A percentile compares a stretch with the other conserved stretches of the same genome.
Evolutionary conservation across 2,329 filamentous ascomycete genomes (phyloP).

Genomic region (Fusarium sp.): DNA sequence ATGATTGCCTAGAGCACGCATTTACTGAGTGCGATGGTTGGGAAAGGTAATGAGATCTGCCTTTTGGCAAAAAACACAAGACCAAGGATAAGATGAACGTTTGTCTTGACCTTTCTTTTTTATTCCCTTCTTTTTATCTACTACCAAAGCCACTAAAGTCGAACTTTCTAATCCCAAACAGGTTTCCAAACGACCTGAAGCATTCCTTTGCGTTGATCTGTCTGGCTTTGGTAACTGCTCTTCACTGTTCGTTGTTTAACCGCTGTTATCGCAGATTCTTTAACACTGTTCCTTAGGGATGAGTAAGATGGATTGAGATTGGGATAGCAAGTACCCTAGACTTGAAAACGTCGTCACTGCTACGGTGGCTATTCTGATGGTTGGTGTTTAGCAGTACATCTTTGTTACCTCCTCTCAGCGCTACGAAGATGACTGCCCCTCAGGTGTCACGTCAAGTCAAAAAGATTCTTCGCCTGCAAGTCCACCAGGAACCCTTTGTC

Average conservation of each 20-base stretch:
- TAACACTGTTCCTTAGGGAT: neutral
- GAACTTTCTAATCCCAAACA: no score
- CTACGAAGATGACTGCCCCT: neutral
- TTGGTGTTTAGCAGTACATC: neutral
- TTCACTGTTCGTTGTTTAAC: neutral
- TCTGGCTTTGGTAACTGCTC: neutral
- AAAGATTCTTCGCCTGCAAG: neutral
- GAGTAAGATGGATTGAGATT: neutral
- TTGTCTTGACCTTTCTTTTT: neutral
- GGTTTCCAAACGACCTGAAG: neutral
- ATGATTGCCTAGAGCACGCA: neutral
- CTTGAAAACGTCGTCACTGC: neutral
- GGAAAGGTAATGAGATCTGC: neutral
- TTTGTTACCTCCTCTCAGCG: neutral
- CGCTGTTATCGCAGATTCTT: no score
- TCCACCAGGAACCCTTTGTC: neutral
- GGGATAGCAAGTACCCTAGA: neutral
- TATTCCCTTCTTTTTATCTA: neutral
- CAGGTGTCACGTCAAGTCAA: neutral
- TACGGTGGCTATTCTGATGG: neutral
- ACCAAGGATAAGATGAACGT: neutral
- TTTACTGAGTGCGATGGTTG: neutral
- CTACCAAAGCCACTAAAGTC: fast-evolving
- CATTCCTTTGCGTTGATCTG: neutral
- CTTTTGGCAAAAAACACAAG: neutral